Conservation (phyloP, 192 early-diverging fungal genomes). For the Coemansia sp. region DNA sequence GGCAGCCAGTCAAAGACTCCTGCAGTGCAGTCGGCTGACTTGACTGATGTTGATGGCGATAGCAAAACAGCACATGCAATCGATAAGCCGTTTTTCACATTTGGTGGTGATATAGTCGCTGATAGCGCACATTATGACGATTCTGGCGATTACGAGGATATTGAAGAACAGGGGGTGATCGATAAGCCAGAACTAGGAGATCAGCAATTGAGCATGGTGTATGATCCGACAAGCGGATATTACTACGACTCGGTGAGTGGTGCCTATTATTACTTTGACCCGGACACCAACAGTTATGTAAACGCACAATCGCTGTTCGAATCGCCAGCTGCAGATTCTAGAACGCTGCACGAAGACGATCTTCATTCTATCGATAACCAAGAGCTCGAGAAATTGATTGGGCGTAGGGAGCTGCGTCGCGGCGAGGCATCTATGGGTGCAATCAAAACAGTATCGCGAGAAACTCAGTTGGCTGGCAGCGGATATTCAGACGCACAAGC, state of each 20-base stretch:
- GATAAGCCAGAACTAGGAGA: slow-evolving; percentile 2
- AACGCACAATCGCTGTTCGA: slow-evolving; percentile 20
- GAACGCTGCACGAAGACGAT: slow-evolving; percentile 5
- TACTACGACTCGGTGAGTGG: slow-evolving; percentile 39
- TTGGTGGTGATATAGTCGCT: slow-evolving; percentile 1
- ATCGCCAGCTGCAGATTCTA: background rate
- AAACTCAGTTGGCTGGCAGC: slow-evolving; percentile 23
- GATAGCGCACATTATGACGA: background rate
- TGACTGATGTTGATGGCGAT: background rate
- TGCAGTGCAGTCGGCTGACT: background rate
- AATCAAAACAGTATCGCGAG: slow-evolving; percentile 17
- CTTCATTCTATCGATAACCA: slow-evolving; percentile 13
- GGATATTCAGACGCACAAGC: slow-evolving; percentile 37
- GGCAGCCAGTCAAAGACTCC: background rate
- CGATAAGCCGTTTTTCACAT: slow-evolving; percentile 5
- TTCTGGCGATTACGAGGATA: background rate
- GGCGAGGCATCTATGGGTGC: slow-evolving; percentile 18
- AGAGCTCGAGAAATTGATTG: slow-evolving; percentile 37
- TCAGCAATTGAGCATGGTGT: slow-evolving; percentile 12
- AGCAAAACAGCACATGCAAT: background rate
- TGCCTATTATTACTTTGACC: slow-evolving; percentile 38
- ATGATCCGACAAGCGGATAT: slow-evolving; percentile 48
- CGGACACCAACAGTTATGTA: slow-evolving; percentile 23
- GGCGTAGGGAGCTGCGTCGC: slow-evolving; percentile 30
- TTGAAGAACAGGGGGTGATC: background rate